phyloP scores from a whole-genome alignment of 1,284 basidiomycete species.

The Cryptococcus sp. region DNA sequence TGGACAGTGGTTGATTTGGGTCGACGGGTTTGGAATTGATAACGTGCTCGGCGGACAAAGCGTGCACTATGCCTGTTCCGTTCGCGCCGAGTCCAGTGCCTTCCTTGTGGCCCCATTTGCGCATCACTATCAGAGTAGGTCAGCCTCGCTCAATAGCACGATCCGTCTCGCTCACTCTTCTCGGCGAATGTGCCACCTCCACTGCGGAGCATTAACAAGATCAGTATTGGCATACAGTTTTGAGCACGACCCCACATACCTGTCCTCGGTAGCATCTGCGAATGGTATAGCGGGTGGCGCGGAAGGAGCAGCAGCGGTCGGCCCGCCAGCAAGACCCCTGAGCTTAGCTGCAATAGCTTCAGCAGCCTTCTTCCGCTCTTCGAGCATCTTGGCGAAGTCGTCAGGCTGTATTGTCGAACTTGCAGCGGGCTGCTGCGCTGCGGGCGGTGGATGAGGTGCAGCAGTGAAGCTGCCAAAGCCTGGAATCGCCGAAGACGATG shows the following conservation, averaged over 20 bases:
- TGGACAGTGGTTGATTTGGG: slow-evolving; percentile 32
- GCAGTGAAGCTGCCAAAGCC: slow-evolving; percentile 9
- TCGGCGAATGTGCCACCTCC: slow-evolving; percentile 45
- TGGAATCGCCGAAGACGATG: slow-evolving; percentile 14
- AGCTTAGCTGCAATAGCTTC: slow-evolving; percentile 68
- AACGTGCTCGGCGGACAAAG: slow-evolving; percentile 70
- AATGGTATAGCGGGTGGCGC: slow-evolving; percentile 1
- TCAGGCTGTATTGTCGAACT: slow-evolving; percentile 8
- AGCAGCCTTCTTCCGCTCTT: slow-evolving; percentile 68
- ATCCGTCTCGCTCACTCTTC: slow-evolving; percentile 38
- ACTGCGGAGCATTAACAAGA: not conserved
- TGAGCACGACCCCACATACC: slow-evolving; percentile 20
- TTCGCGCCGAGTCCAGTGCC: slow-evolving; percentile 85
- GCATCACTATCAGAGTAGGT: slow-evolving; percentile 52
- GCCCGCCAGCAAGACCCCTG: slow-evolving; percentile 23
- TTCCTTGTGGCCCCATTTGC: slow-evolving; percentile 89
- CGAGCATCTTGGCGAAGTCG: slow-evolving; percentile 44
- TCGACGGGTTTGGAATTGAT: slow-evolving; percentile 55
- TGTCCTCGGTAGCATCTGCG: slow-evolving; percentile 5
- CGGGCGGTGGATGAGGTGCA: not conserved
- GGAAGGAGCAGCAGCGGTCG: slow-evolving; percentile 12
- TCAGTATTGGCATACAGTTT: not conserved
- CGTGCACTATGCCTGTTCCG: slow-evolving; percentile 81
- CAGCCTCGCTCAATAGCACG: slow-evolving; percentile 71
- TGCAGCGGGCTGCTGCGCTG: not conserved